A percentile compares a stretch with the other conserved stretches of the same genome.
Evolutionary conservation across 192 early-diverging fungal species (phyloP).

Genomic region (Coemansia sp.): DNA sequence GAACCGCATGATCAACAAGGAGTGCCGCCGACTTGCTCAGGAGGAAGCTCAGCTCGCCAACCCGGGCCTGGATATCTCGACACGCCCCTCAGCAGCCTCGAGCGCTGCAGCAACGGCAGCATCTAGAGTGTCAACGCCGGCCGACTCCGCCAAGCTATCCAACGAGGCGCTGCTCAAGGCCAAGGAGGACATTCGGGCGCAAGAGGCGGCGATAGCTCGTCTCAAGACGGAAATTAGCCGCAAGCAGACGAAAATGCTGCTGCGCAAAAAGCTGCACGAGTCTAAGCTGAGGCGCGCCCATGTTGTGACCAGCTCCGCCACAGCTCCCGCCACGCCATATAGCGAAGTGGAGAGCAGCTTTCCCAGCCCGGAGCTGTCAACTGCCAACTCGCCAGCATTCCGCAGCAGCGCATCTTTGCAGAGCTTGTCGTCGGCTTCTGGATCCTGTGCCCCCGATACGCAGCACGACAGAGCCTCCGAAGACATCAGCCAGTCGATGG

Average conservation of each 20-base stretch:
- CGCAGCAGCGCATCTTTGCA: not conserved
- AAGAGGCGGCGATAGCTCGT: constrained; percentile 41
- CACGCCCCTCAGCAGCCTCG: not conserved
- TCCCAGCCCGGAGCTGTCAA: not conserved
- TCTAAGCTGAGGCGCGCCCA: constrained; percentile 6
- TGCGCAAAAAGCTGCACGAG: constrained; percentile 27
- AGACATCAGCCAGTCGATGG: not conserved
- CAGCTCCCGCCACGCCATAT: constrained; percentile 2
- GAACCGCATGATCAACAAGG: constrained; percentile 13
- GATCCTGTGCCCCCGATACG: not conserved
- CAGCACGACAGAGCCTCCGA: not conserved
- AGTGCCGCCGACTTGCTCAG: constrained; percentile 15
- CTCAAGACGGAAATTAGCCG: constrained; percentile 42
- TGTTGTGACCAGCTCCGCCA: not conserved
- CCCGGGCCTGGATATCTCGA: not conserved
- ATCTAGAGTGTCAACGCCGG: not conserved
- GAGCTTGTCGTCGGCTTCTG: not conserved
- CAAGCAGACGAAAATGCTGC: constrained; percentile 23
- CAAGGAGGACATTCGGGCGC: constrained; percentile 20
- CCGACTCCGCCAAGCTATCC: not conserved
- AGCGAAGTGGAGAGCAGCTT: not conserved
- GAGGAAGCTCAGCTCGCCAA: not conserved
- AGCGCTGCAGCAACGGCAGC: not conserved
- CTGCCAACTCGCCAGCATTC: not conserved
- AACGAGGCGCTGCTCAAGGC: constrained; percentile 21